Percentiles rank a stretch among this genome's conserved stretches.
These are phyloP conservation scores for Pseudisothecium myosuroides DNA, from an alignment of 225 moss, liverwort and hornwort genomes.

Conservation along the genomic window DNA sequence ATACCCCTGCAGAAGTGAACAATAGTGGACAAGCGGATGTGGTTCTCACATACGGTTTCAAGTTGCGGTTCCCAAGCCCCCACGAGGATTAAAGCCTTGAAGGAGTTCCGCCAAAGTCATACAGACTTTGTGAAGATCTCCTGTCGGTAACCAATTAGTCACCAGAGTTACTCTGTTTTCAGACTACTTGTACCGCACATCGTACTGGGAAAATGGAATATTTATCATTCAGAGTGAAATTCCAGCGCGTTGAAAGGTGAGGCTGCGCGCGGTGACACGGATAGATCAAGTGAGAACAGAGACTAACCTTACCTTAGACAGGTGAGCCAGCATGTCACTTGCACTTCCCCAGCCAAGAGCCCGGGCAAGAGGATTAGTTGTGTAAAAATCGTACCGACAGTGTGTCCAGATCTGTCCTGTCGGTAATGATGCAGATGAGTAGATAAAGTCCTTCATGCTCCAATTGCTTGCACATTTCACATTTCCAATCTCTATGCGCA, in stretches of 20 bases:
- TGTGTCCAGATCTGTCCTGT: background rate
- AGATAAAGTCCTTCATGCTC: background rate
- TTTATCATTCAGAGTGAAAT: background rate
- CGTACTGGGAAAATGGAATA: background rate
- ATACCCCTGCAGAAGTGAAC: background rate
- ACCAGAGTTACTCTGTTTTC: background rate
- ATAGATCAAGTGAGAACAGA: background rate
- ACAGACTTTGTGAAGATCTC: background rate
- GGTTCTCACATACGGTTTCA: background rate
- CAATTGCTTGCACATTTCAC: no score
- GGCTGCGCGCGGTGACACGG: background rate
- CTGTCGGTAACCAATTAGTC: background rate
- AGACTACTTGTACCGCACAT: background rate
- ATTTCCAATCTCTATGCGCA: background rate
- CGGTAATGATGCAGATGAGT: background rate
- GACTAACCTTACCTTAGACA: background rate
- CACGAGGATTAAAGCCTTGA: no score
- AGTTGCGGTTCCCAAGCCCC: background rate
- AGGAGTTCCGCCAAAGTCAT: background rate
- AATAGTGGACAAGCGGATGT: background rate
- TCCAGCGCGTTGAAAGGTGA: no score
- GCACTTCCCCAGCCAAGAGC: background rate
- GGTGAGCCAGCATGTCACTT: background rate
- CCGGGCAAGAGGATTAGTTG: background rate
- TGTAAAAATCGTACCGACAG: background rate